phyloP scores from a whole-genome alignment of 1,139 yeast genomes.

The Maudiozyma humilis region DNA sequence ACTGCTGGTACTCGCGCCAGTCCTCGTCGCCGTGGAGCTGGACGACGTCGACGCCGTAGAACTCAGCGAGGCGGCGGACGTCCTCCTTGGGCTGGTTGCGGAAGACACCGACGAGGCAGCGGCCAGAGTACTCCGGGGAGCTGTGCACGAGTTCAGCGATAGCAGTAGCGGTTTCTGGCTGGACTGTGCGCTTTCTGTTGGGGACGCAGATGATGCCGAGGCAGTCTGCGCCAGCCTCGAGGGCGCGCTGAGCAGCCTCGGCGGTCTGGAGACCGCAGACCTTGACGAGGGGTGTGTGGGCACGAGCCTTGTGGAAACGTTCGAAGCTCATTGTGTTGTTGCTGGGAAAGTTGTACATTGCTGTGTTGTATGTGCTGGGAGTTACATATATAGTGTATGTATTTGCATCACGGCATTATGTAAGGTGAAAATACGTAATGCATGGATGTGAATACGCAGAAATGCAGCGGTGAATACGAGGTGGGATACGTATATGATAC shows the following conservation, averaged over 20 bases:
- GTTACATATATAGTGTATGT: no score
- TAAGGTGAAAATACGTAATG: background rate
- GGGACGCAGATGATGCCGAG: slow-evolving; percentile 88
- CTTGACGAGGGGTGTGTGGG: slow-evolving; percentile 44
- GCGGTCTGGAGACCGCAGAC: slow-evolving; percentile 71
- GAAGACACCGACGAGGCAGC: slow-evolving; percentile 72
- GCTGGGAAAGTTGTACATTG: background rate
- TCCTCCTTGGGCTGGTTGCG: slow-evolving; percentile 68
- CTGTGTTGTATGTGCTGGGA: background rate
- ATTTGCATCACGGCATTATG: background rate
- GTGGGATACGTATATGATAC: no score
- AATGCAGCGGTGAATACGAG: background rate
- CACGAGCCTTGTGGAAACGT: background rate
- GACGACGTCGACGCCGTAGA: slow-evolving; percentile 59
- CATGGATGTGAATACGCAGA: background rate
- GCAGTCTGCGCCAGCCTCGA: slow-evolving; percentile 62
- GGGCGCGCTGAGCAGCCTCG: slow-evolving; percentile 63
- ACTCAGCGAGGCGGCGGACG: slow-evolving; percentile 42
- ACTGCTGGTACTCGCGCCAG: slow-evolving; percentile 38
- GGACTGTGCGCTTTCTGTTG: slow-evolving; percentile 62
- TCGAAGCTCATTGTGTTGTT: background rate
- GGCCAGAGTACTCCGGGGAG: slow-evolving; percentile 4
- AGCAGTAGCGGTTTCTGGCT: slow-evolving; percentile 42
- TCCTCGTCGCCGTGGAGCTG: slow-evolving; percentile 88
- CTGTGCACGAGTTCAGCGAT: slow-evolving; percentile 39